These are phyloP conservation scores for Salix arbutifolia DNA, from an alignment of 345 rosid genomes.

Conservation along the genomic window DNA sequence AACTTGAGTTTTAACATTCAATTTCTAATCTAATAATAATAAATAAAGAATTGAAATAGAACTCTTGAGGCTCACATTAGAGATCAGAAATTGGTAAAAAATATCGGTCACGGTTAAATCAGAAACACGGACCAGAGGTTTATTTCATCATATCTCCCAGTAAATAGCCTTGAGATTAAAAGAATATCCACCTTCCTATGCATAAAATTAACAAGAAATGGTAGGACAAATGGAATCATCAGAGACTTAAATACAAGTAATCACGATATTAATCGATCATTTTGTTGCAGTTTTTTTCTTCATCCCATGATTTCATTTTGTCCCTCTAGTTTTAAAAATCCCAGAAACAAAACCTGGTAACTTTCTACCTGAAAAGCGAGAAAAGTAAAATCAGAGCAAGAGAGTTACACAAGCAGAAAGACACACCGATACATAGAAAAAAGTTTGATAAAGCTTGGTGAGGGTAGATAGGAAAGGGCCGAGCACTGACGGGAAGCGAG, in stretches of 20 bases:
- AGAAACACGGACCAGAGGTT: not conserved
- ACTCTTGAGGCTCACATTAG: too few species aligned
- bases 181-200: not conserved
- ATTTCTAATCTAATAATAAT: not conserved
- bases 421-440: not conserved
- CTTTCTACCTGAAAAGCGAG: not conserved
- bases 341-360: not conserved
- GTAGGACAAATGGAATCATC: not conserved
- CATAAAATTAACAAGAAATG: not conserved
- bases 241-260: not conserved
- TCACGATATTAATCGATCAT: not conserved
- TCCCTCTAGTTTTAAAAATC: not conserved
- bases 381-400: not conserved
- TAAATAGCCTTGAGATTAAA: not conserved
- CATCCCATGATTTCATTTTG: not conserved
- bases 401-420: not conserved
- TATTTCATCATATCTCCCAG: not conserved
- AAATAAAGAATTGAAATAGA: too few species aligned
- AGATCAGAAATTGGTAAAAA: not conserved
- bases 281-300: not conserved
- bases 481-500: too few species aligned
- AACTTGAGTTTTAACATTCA: not conserved
- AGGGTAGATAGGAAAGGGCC: not conserved
- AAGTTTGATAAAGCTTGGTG: not conserved
- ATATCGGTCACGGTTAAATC: not conserved